Evolutionary conservation across 805 yeast genomes (phyloP), one percentile per base, ranked within the genome.

Genomic region (Cyberlindnera japonica): DNA sequence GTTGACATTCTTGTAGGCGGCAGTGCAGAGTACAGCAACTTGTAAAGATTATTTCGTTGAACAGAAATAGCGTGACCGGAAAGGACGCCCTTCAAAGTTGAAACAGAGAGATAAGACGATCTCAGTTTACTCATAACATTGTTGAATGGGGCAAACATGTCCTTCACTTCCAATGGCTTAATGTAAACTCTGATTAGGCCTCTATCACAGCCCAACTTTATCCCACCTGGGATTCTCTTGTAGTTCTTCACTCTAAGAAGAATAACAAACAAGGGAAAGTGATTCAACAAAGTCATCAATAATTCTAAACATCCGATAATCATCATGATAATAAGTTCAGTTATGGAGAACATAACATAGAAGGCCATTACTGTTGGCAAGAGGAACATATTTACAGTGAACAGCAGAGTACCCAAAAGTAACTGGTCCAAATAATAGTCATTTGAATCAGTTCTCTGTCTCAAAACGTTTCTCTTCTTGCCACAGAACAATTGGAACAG

Each of bases 361-460:
- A 90, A 93, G 12, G 93, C 93, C 50, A 81, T 58, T 2, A 88
- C 83, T 0, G 99, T 93, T 1, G 99, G 99, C 36, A 89, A 61
- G 24, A 95, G 65, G 50, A 89, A 85, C 0, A 83, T 63, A 38
- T 86, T 65, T 13, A 90, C 77, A 35, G 91, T 87, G 62, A 93
- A 93, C 14, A 91, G 62, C 41, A 93, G 71, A 3, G 96, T 93
- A 0, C 99, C 99, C 57, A 91, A 64, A 35, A 95, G 65, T 41
- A 91, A 68, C 55, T 90, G 95, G 58, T 90, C 96, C 18, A 91
- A 66, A 44, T 85, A 91, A 59, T 85, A 91, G 57, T 83, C 77
- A 47, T 89, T 79, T 19, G 81, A 78, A 59, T 93, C 99, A 23
- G 89, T 79, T 67, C 99, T 79, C 40, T 85, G 72, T 50, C 98